These are phyloP conservation scores for Hypericum androsaemum DNA, from an alignment of 345 rosid species.

Conservation along the genomic window DNA sequence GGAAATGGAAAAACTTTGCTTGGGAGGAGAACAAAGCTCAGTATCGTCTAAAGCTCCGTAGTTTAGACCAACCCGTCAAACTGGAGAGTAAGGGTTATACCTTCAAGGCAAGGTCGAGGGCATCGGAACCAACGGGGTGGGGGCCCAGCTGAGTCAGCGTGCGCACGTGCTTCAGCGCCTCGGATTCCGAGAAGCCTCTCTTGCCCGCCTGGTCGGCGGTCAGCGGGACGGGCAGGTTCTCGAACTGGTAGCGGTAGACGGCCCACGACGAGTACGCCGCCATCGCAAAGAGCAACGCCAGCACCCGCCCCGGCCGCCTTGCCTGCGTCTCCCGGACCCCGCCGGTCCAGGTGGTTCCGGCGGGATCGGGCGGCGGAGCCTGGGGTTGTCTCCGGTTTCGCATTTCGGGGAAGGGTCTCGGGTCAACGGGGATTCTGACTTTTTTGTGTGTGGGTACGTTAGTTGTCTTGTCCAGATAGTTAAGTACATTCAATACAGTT, in stretches of 20 bases:
- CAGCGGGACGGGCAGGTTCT: conserved; percentile 56
- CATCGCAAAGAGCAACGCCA: conserved; percentile 37
- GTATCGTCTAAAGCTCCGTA: too few relatives aligned
- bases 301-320: conserved; percentile 49
- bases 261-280: conserved; percentile 49
- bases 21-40: too few relatives aligned
- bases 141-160: conserved; percentile 81
- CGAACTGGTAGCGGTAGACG: conserved; percentile 52
- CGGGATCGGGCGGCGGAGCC: background rate
- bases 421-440: too few relatives aligned
- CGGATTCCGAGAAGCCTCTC: conserved; percentile 82
- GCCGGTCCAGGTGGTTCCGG: background rate
- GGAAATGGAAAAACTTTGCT: too few relatives aligned
- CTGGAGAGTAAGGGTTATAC: conserved; percentile 20
- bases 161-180: conserved; percentile 63
- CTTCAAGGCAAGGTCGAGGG: conserved; percentile 65
- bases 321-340: conserved; percentile 1
- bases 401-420: too few relatives aligned
- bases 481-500: too few relatives aligned
- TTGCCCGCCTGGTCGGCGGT: conserved; percentile 76
- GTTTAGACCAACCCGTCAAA: too few relatives aligned
- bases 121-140: conserved; percentile 71
- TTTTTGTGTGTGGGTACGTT: too few relatives aligned
- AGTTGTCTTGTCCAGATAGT: too few relatives aligned
- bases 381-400: too few relatives aligned